Percentiles rank a stretch among this genome's conserved stretches.
phyloP scores from a whole-genome alignment of 441 rosid genomes.

The Gossypium gossypioides region DNA sequence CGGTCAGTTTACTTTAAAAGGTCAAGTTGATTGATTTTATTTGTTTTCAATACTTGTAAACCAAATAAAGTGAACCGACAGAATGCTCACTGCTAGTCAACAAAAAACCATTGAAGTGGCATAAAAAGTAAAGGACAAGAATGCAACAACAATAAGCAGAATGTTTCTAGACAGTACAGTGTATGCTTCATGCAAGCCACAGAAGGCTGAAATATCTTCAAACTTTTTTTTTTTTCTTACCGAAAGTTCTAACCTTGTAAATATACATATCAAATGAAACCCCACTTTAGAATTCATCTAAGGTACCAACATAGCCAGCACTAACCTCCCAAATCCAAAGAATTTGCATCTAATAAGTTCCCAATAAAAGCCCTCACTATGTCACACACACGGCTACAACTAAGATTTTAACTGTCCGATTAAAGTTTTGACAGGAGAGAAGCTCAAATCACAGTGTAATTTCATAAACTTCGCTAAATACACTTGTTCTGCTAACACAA shows the following conservation, averaged over 20 bases:
- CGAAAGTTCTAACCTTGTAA: background rate
- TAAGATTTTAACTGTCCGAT: background rate
- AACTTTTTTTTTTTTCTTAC: background rate
- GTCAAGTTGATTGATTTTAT: no score
- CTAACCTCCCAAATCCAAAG: background rate
- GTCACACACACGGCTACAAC: background rate
- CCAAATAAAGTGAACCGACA: no score
- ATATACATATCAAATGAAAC: background rate
- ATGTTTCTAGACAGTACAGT: background rate
- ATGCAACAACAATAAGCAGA: background rate
- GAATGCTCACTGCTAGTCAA: background rate
- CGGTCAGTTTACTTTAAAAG: no score
- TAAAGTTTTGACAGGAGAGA: background rate
- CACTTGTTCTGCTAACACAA: background rate
- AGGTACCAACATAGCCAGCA: background rate
- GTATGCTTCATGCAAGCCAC: background rate
- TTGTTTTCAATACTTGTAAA: no score
- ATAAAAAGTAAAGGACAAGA: background rate
- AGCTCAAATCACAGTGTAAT: background rate
- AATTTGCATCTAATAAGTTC: background rate
- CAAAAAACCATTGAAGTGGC: background rate
- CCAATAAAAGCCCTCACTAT: background rate
- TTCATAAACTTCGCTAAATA: background rate
- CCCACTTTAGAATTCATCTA: background rate
- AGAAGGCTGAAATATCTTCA: background rate